Evolutionary conservation across 106 monocot species (phyloP), one percentile per base, ranked within the genome.

Genomic region (Apostasia ramifera): DNA sequence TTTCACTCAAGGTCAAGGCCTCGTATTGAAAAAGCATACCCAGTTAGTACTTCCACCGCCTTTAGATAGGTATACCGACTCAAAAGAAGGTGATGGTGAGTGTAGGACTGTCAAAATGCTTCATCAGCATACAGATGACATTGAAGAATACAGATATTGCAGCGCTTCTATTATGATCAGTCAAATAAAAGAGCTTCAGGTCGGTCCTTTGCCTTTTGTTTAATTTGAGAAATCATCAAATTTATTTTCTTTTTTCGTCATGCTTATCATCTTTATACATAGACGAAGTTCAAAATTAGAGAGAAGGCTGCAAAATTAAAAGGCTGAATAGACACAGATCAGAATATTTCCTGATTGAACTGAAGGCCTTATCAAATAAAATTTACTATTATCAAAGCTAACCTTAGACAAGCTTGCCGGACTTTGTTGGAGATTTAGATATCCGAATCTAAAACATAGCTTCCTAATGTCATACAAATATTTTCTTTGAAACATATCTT

Each of bases 161-260:
- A 87, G 80, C 66, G 80, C 80, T 3, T 2, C 40, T 76, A 59
- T 84, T 40, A 84, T 94, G 81, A 71, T 46, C 71, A 78, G 68
- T 49, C 87, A 86, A 1, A 73, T 87, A 13, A 84, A 80, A 70
- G 90, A 94, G 38, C 84, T 86, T 76, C 84, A 94, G 89, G 93
- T 94, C 69, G 63, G 47, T 15, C 6, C 46, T 13, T 70, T 15
- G 59, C 48, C 55, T 41, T 53, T 4, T 42, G 8, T 14, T 40
- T 8, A 26, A 26, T 26, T 26, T 26, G 26, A 26, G 26, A 26
- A 26, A 26, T 26, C 26, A 26, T 26, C 26, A 26, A 26, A 26
- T 66, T 52, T 42, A 9, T 1, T 66, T 42, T 39, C 40, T 62
- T 9, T 61, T 42, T 8, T 1, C 60, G 5, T 57, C 37, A 57